A percentile compares a stretch with the other conserved stretches of the same genome.
These are phyloP conservation scores for Pythium phragmiticola DNA, from an alignment of 352 stramenopile genomes.

Conservation along the genomic window DNA sequence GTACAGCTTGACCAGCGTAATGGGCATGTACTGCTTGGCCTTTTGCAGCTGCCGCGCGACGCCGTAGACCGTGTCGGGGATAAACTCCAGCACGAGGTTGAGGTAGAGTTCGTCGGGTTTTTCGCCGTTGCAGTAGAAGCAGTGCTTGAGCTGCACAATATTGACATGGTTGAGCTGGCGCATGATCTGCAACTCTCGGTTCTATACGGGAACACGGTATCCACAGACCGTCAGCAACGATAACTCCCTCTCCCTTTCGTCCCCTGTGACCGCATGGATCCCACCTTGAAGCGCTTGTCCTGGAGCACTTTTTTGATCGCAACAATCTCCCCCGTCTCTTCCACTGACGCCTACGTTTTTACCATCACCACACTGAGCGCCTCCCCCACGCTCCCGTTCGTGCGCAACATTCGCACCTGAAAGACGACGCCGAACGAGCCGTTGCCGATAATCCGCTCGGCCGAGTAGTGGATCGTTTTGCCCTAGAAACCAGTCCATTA, in stretches of 20 bases:
- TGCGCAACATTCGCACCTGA: conserved; percentile 43
- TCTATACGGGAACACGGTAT: conserved; percentile 46
- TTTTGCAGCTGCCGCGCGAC: conserved; percentile 96
- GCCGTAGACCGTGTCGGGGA: conserved; percentile 98
- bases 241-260: background rate
- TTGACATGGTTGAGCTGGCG: conserved; percentile 97
- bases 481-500: conserved; percentile 34
- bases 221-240: background rate
- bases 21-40: conserved; percentile 95
- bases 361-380: background rate
- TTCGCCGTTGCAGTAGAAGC: conserved; percentile 97
- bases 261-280: background rate
- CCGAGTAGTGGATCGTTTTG: conserved; percentile 94
- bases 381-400: background rate
- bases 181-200: conserved; percentile 99
- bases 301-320: conserved; percentile 99
- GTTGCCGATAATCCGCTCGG: conserved; percentile 99
- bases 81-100: conserved; percentile 99
- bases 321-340: conserved; percentile 97
- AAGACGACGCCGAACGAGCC: conserved; percentile 99
- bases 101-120: conserved; percentile 97
- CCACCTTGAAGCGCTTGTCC: conserved; percentile 98
- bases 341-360: conserved; percentile 77
- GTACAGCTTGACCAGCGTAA: conserved; percentile 99
- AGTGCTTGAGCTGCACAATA: conserved; percentile 99